Base-by-base conservation (phyloP, 75 land plant species). In the Pinus taeda region DNA sequence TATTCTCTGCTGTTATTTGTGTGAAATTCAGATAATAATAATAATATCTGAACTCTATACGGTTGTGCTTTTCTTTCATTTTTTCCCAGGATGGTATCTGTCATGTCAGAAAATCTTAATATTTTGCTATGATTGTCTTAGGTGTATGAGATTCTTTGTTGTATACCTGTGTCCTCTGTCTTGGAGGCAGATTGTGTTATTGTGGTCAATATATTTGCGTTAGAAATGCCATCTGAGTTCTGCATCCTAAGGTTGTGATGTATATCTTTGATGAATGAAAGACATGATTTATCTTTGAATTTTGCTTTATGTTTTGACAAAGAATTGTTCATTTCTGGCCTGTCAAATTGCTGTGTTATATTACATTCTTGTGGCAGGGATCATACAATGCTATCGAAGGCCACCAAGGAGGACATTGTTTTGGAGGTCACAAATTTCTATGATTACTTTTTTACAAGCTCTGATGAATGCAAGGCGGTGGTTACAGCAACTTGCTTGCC, bases 351-450 rank as follows among this genome's bases (percentile, higher is more conserved):
- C 5, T 62, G 33, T 62, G 21, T 29, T 26, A 2, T 12, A 62
- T 62, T 49, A 49, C 24, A 3, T 62, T 26, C 11, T 7, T 72
- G 74, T 72, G 21, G 45, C 62, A 79, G 81, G 81, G 81, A 84
- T 36, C 74, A 73, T 74, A 81, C 80, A 49, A 84, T 84, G 85
- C 71, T 84, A 59, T 66, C 75, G 37, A 84, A 82, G 53, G 85
- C 85, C 18, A 77, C 70, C 56, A 62, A 29, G 13, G 85, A 84
- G 37, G 66, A 73, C 22, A 82, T 84, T 63, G 85, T 84, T 42
- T 85, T 82, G 59, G 85, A 84, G n/a, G 72, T 84, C 21, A 84
- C 85, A 22, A 82, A 82, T 61, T 63, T 84, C 24, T 77, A 84
- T 63, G 85, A 84, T 56, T 78, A 77, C 57, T 84, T 84, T 57